These are phyloP conservation scores for Aspergillus cavernicola DNA, from an alignment of 495 filamentous ascomycete genomes.

Conservation along the genomic window DNA sequence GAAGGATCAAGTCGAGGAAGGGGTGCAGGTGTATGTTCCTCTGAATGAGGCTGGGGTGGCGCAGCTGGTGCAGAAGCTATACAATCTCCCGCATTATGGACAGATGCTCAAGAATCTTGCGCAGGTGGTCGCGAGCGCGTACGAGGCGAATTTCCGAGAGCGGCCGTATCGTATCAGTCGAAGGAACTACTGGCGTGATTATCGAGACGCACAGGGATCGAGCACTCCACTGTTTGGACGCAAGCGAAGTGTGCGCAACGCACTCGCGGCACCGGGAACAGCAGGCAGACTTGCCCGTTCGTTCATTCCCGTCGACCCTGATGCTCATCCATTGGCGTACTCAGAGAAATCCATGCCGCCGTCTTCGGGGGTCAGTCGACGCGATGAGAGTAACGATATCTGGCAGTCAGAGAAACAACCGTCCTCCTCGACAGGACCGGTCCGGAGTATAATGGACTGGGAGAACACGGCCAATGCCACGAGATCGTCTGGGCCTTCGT, in stretches of 20 bases:
- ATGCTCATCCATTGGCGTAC: neutral
- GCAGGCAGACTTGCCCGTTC: neutral
- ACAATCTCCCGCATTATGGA: slow-evolving; percentile 10
- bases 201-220: neutral
- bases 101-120: slow-evolving; percentile 12
- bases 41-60: slow-evolving; percentile 4
- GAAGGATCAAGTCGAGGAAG: neutral
- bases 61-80: slow-evolving; percentile 4
- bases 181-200: neutral
- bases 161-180: slow-evolving; percentile 6
- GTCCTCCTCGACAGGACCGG: neutral
- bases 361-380: neutral
- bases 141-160: slow-evolving; percentile 8
- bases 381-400: neutral
- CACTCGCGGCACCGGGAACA: neutral
- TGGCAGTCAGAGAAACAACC: slow-evolving; percentile 7
- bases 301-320: neutral
- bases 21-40: neutral
- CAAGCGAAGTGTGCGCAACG: slow-evolving; percentile 1
- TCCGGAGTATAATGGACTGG: slow-evolving; percentile 8
- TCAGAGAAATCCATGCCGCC: neutral
- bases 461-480: neutral
- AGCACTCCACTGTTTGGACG: neutral
- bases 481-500: neutral
- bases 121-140: slow-evolving; percentile 8